Evolutionary conservation across 2,329 filamentous ascomycete genomes (phyloP).

Genomic region (Lizonia empirigonia): DNA sequence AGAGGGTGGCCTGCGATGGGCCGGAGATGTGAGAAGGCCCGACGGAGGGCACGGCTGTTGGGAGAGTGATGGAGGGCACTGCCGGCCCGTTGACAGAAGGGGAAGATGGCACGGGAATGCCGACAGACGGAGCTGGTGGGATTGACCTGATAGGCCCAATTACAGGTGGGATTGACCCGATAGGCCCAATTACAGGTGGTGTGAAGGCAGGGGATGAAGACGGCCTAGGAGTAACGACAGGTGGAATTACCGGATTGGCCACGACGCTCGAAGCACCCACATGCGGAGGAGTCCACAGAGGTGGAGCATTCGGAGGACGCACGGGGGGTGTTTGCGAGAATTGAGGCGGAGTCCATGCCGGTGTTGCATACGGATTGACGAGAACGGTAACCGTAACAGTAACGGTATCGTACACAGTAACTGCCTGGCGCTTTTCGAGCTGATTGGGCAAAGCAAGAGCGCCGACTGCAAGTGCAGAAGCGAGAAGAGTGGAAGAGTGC

Average conservation of each 20-base stretch:
- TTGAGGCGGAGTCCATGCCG: conserved; percentile 14
- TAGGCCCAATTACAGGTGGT: background rate
- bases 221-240: background rate
- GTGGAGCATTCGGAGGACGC: background rate
- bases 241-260: background rate
- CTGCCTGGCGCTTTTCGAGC: conserved; percentile 26
- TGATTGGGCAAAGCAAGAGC: conserved; percentile 32
- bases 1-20: conserved; percentile 31
- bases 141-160: background rate
- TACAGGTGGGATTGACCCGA: background rate
- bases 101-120: background rate
- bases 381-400: conserved; percentile 29
- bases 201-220: background rate
- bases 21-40: conserved; percentile 28
- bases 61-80: background rate
- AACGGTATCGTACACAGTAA: conserved; percentile 30
- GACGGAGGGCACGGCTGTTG: background rate
- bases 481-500: conserved; percentile 34
- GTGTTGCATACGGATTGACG: conserved; percentile 15
- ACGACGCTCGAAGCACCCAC: background rate
- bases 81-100: background rate
- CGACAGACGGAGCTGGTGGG: background rate
- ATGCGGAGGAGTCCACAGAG: conserved; percentile 5
- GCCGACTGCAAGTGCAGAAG: conserved; percentile 33
- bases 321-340: conserved; percentile 1